phyloP scores from a whole-genome alignment of 2,329 filamentous ascomycete genomes.

The Botrytis cinerea region DNA sequence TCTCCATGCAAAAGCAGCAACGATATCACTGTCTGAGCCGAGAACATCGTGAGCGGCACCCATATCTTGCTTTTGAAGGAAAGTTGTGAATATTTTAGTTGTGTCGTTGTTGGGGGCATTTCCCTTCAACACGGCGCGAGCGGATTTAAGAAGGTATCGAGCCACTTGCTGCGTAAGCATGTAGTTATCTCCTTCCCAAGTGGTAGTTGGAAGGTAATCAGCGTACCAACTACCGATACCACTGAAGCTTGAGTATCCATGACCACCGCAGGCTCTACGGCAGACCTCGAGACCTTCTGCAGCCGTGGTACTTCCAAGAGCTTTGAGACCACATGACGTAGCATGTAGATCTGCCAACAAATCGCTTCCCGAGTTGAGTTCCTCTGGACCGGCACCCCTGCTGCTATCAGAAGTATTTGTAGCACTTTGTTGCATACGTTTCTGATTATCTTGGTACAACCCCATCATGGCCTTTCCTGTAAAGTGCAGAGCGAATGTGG shows the following conservation, averaged over 20 bases:
- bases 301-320: slow-evolving; percentile 69
- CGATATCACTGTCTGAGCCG: slow-evolving; percentile 68
- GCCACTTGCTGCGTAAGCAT: slow-evolving; percentile 81
- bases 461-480: slow-evolving; percentile 76
- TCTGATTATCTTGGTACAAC: slow-evolving; percentile 72
- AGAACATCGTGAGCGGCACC: slow-evolving; percentile 75
- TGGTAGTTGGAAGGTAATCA: slow-evolving; percentile 69
- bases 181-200: slow-evolving; percentile 70
- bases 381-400: slow-evolving; percentile 66
- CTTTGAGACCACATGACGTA: slow-evolving; percentile 75
- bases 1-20: slow-evolving; percentile 75
- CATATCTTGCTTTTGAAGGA: slow-evolving; percentile 65
- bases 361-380: slow-evolving; percentile 65
- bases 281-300: slow-evolving; percentile 75
- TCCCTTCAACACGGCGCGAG: slow-evolving; percentile 66
- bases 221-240: slow-evolving; percentile 76
- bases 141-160: slow-evolving; percentile 75
- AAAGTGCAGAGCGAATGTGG: slow-evolving; percentile 77
- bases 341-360: slow-evolving; percentile 74
- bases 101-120: slow-evolving; percentile 68
- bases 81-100: slow-evolving; percentile 64
- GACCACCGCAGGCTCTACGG: slow-evolving; percentile 73
- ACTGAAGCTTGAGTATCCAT: slow-evolving; percentile 73
- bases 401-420: slow-evolving; percentile 45
- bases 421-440: slow-evolving; percentile 56